These are phyloP conservation scores for Thelonectria olida DNA, from an alignment of 2,329 filamentous ascomycete species.

Conservation along the genomic window DNA sequence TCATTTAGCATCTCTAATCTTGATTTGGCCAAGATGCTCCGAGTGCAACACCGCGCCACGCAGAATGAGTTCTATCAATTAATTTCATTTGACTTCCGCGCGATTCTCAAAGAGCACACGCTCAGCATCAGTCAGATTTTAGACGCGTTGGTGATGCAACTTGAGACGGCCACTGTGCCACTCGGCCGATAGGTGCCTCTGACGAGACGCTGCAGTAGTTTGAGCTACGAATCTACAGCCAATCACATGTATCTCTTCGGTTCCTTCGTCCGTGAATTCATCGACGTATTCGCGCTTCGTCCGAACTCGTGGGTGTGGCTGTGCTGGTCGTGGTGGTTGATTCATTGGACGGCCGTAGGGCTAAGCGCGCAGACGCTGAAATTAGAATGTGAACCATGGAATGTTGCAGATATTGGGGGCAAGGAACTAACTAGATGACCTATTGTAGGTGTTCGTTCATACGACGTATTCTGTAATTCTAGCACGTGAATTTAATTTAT, in stretches of 20 bases:
- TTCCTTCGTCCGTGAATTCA: neutral
- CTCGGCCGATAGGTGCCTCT: too few relatives aligned
- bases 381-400: too few relatives aligned
- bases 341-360: neutral
- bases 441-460: too few relatives aligned
- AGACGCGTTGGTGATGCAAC: neutral
- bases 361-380: too few relatives aligned
- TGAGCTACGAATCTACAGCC: neutral
- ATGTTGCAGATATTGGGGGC: too few relatives aligned
- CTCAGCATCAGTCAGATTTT: neutral
- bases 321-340: too few relatives aligned
- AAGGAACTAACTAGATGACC: too few relatives aligned
- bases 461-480: too few relatives aligned
- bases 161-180: conserved; percentile 3
- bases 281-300: neutral
- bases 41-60: too few relatives aligned
- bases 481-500: too few relatives aligned
- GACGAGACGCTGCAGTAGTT: neutral
- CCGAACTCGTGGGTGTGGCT: neutral
- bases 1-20: neutral
- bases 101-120: neutral
- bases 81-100: neutral
- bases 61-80: neutral
- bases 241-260: too few relatives aligned
- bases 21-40: neutral